phyloP scores from a whole-genome alignment of 352 stramenopile species.

The Achlya hypogyna region DNA sequence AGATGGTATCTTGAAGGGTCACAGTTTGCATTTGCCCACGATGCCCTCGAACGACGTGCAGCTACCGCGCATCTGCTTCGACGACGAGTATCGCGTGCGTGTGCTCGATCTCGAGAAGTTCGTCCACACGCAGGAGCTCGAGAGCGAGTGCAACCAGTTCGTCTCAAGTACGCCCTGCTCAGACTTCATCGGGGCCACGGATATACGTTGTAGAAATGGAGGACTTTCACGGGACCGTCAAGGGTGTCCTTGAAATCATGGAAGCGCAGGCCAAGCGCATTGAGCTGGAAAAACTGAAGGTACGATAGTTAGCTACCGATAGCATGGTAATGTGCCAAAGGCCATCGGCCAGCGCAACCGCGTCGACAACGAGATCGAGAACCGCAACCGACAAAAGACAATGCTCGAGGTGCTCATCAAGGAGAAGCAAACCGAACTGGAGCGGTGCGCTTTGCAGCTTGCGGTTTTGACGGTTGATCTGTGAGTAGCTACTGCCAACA shows the following conservation, averaged over 20 bases:
- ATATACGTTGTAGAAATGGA: slow-evolving; percentile 46
- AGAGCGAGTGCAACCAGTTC: slow-evolving; percentile 78
- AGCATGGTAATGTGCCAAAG: slow-evolving; percentile 23
- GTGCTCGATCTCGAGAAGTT: slow-evolving; percentile 78
- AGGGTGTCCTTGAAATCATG: slow-evolving; percentile 69
- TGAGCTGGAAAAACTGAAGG: slow-evolving; percentile 75
- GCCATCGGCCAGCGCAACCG: slow-evolving; percentile 73
- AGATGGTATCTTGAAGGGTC: slow-evolving; percentile 7
- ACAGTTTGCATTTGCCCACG: not conserved
- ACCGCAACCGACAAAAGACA: slow-evolving; percentile 69
- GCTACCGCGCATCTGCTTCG: slow-evolving; percentile 63
- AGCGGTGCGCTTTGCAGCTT: slow-evolving; percentile 31
- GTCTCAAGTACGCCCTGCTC: slow-evolving; percentile 37
- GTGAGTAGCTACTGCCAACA: slow-evolving; percentile 60
- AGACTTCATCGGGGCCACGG: not conserved
- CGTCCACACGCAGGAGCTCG: slow-evolving; percentile 58
- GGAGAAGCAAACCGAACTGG: slow-evolving; percentile 72
- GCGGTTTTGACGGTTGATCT: not conserved
- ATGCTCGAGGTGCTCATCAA: slow-evolving; percentile 74
- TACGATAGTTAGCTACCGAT: slow-evolving; percentile 8
- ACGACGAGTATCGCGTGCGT: slow-evolving; percentile 69
- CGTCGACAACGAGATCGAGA: slow-evolving; percentile 74
- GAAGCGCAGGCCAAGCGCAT: slow-evolving; percentile 69
- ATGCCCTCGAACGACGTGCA: slow-evolving; percentile 72
- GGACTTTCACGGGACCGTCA: slow-evolving; percentile 76